Base-by-base conservation (phyloP, 2,329 filamentous ascomycete species). In the Diaporthe nobilis region DNA sequence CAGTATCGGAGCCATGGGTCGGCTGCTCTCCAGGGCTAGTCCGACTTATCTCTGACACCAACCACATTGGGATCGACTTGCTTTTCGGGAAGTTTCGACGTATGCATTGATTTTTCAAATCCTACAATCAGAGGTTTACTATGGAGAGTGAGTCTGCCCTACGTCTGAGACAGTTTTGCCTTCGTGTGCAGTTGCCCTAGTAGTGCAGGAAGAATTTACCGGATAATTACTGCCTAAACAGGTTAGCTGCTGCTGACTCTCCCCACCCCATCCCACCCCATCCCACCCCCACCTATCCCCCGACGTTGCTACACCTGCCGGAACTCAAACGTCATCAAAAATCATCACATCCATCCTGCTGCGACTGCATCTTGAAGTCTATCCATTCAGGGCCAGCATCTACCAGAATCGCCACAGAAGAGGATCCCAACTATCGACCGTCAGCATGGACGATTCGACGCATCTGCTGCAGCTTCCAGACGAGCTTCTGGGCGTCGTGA, bases 401-500 rank as follows among this genome's bases (percentile, higher is more conserved):
- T 20, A n/a, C 20, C 42, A 34, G 17, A 34, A 12, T 25, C 53
- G 31, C 20, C 31, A 28, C 53, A 15, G 15, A 10, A 7, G 12
- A 15, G 25, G 6, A n/a, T 55, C 9, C 15, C 58, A 34, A 13
- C n/a, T 20, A 1, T 53, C 10, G 10, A 39, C n/a, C 3, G n/a
- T 8, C 58, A 57, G 10, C 3, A 73, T 73, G 71, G 37, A 73
- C 12, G 28, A 20, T 1, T 31, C 22, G 12, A 25, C 71, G 22
- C 47, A 28, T 4, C 72, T 78, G 20, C 74, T 78, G 4, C 47
- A 73, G 71, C 87, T 93, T 39, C 92, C 92, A 37, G 89, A 91
- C 80, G 92, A 94, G 84, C 86, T 94, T 61, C 84, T 94, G 71
- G 88, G 90, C 80, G 83, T 85, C 67, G 90, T 94, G 78, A 85